Evolutionary conservation across 495 filamentous ascomycete genomes (phyloP), one percentile per base, ranked within the genome.

Genomic region (Podospora pseudoanserina): DNA sequence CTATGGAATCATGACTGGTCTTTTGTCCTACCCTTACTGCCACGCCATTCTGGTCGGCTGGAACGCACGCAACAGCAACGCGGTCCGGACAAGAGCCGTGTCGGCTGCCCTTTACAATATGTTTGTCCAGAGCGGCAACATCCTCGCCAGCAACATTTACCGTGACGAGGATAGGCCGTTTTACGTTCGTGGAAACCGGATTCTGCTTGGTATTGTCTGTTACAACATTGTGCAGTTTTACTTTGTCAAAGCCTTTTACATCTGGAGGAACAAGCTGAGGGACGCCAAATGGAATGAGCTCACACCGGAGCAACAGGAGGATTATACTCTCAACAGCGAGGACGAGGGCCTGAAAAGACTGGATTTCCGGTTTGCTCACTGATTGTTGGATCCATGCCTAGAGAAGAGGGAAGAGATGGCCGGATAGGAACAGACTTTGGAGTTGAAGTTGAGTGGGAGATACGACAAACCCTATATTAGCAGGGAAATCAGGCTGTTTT

Each of bases 81-180:
- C 84, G 0, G 87, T 90, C n/a, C 78, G 86, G 0, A 89, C 87
- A 3, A 72, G 88, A 7, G 85, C 87, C n/a, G 86, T 89, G 11
- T 84, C 83, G 1, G 84, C 83, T 0, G 81, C 81, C 2, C 34
- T 82, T 6, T 86, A 85, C 72, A 86, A 84, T 67, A 79, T 80
- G 75, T 76, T 79, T 63, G 78, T 81, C 16, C 81, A 84, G 65
- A 68, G 76, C 5, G 82, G 83, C 7, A 84, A 80, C 60, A 84
- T 87, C 44, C 82, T 85, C 66, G 76, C 78, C 0, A 77, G 72
- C 64, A 86, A 86, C 69, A 83, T 88, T 56, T 88, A 87, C 72
- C 79, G 84, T 49, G 81, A 81, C 16, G 83, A 85, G 56, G 86
- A 88, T 70, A 77, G 80, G 65, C 86, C 86, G 1, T 73, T 84